Base-by-base conservation (phyloP, 2,329 filamentous ascomycete genomes). In the Paecilomyces formosus region DNA sequence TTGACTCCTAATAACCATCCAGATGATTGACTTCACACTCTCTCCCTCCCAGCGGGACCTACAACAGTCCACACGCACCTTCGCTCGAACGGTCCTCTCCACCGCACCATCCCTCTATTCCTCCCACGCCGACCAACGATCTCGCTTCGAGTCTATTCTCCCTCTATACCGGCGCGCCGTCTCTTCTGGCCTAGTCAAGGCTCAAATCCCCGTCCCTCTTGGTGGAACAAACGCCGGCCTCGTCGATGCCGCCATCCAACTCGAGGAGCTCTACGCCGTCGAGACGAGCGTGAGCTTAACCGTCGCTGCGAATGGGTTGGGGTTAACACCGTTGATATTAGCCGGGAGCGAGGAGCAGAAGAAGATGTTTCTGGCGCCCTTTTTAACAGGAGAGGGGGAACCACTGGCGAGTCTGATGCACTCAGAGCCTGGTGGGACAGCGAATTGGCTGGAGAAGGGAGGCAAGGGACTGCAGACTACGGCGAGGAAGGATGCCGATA, bases 221-320 rank as follows among this genome's bases (percentile, higher is more conserved):
- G 81, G 81, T 30, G 82, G 82, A 15, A 72, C 64, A 1, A 75
- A 73, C 4, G 74, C 72, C 0, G 74, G 71, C 8, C 69, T 84
- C 0, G 58, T 81, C 6, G 80, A 83, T 55, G 74, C 79, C 0
- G 76, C 79, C 0, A 75, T 84, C 49, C 62, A 82, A 13, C 76
- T 82, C 0, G 81, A 84, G 62, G 81, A 84, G 60, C 74, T 81
- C 59, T 83, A 80, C 62, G 71, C 78, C 1, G 76, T 80, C 35
- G 82, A 85, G 60, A 76, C 78, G 0, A 77, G 76, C 15, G 73
- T 77, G 0, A 73, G 79, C 0, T 63, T 84, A 18, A 83, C 80
- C 0, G 76, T 84, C 15, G 75, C 83, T 45, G 79, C 74, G 0
- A 84, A 79, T 0, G 81, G 78, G 0, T 66, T 85, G 2, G 82